Conservation (phyloP, 2,329 filamentous ascomycete genomes). For the Rhynchosporium secalis region DNA sequence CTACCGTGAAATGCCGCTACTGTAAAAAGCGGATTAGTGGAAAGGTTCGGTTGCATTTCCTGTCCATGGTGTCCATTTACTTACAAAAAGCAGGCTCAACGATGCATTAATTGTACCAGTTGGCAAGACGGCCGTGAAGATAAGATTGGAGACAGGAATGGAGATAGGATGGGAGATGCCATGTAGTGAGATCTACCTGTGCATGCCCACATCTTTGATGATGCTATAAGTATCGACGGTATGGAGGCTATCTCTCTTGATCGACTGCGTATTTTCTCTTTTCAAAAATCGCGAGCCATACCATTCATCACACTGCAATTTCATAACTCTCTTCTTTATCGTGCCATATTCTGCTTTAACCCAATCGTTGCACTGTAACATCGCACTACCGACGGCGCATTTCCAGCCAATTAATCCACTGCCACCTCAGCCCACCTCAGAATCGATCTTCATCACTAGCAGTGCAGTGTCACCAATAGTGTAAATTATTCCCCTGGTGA, state of each 20-base stretch:
- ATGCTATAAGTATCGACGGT: neutral
- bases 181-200: neutral
- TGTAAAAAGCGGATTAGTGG: slow-evolving; percentile 63
- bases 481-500: too few relatives aligned
- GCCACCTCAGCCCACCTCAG: too few relatives aligned
- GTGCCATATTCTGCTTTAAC: too few relatives aligned
- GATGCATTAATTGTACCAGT: slow-evolving; percentile 58
- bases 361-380: too few relatives aligned
- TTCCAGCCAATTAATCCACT: too few relatives aligned
- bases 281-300: neutral
- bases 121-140: slow-evolving; percentile 51
- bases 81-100: slow-evolving; percentile 42
- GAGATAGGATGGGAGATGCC: too few relatives aligned
- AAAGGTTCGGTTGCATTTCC: slow-evolving; percentile 47
- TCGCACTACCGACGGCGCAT: too few relatives aligned
- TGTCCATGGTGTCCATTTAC: neutral
- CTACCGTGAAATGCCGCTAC: slow-evolving; percentile 66
- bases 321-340: too few relatives aligned
- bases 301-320: neutral
- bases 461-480: too few relatives aligned
- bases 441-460: too few relatives aligned
- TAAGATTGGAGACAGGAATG: neutral
- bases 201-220: neutral
- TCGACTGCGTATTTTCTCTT: neutral
- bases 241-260: neutral